These are phyloP conservation scores for Cladosporium sp. DNA, from an alignment of 2,329 filamentous ascomycete genomes.

Conservation along the genomic window DNA sequence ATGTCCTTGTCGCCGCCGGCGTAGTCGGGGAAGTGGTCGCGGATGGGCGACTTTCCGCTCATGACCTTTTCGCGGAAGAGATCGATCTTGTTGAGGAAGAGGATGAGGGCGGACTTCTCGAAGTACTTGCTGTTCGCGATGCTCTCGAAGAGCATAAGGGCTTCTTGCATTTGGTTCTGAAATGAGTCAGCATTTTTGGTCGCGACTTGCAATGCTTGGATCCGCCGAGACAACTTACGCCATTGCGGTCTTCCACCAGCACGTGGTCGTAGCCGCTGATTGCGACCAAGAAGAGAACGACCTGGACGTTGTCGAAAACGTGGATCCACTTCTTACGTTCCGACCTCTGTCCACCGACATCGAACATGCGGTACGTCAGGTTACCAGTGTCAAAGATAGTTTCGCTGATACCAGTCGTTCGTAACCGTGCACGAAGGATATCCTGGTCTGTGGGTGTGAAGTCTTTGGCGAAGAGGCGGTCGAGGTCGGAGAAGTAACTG, in stretches of 20 bases:
- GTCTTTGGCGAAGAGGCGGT: constrained; percentile 59
- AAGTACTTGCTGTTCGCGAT: constrained; percentile 52
- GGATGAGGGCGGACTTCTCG: constrained; percentile 47
- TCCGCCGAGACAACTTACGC: constrained; percentile 56
- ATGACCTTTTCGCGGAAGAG: constrained; percentile 48
- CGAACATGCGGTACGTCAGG: constrained; percentile 95
- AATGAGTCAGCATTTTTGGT: background rate
- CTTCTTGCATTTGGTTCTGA: constrained; percentile 54
- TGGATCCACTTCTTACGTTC: constrained; percentile 99
- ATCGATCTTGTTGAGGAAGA: constrained; percentile 53
- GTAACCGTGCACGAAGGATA: constrained; percentile 71
- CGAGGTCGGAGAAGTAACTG: constrained; percentile 74
- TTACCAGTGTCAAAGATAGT: constrained; percentile 95
- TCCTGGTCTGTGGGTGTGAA: constrained; percentile 94
- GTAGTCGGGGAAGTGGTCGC: constrained; percentile 48
- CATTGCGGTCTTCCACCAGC: constrained; percentile 92
- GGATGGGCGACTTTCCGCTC: constrained; percentile 43
- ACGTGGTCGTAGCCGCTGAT: constrained; percentile 97
- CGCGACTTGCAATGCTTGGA: background rate
- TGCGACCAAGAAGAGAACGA: constrained; percentile 86
- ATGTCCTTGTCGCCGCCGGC: constrained; percentile 41
- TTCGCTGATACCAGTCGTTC: constrained; percentile 90
- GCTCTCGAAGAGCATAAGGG: constrained; percentile 50
- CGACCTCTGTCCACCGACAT: constrained; percentile 91
- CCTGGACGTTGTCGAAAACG: constrained; percentile 92